Percentiles rank a stretch among this genome's conserved stretches.
These are phyloP conservation scores for Trichoderma afroharzianum DNA, from an alignment of 2,329 filamentous ascomycete species.

Conservation along the genomic window DNA sequence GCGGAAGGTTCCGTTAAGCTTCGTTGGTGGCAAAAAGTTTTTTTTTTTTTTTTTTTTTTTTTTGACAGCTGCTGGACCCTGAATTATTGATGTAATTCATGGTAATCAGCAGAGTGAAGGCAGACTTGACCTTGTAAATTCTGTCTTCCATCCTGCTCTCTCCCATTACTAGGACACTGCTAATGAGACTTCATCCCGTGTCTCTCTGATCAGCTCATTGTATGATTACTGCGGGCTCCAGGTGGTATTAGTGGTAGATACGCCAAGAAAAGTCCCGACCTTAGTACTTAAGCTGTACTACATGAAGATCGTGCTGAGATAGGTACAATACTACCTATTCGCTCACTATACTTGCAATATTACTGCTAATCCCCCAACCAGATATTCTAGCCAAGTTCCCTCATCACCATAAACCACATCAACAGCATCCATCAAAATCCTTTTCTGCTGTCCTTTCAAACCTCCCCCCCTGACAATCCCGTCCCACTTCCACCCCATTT, in stretches of 20 bases:
- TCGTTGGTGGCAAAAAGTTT: not conserved
- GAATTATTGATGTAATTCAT: not conserved
- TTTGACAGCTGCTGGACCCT: not conserved
- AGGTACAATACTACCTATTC: no score
- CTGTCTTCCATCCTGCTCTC: no score
- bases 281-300: no score
- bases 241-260: not conserved
- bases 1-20: not conserved
- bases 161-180: no score
- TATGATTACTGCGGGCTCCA: not conserved
- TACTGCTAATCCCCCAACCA: not conserved
- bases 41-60: not conserved
- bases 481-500: not conserved
- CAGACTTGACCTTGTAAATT: not conserved
- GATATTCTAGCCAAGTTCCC: not conserved
- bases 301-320: no score
- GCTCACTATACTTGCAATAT: not conserved
- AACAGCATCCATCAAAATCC: not conserved
- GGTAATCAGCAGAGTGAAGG: no score
- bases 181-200: not conserved
- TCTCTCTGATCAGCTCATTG: not conserved
- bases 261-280: not conserved
- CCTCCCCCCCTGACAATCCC: not conserved
- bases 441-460: not conserved
- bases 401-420: not conserved